phyloP scores from a whole-genome alignment of 164 flowering plant species.

The Piper longum region DNA sequence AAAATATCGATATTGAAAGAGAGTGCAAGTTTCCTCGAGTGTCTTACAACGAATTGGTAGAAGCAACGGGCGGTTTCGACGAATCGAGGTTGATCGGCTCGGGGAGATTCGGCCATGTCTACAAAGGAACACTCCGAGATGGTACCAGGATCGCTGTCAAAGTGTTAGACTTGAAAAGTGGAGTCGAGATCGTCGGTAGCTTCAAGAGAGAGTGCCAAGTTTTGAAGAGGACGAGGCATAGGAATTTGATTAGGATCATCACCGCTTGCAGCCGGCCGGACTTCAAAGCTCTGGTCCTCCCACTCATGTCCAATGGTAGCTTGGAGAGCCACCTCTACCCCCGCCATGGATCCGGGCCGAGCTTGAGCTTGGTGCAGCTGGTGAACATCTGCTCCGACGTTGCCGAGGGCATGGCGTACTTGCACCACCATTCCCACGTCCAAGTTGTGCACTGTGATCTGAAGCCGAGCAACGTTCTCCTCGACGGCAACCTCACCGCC shows the following conservation, averaged over 20 bases:
- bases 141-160: conserved; percentile 66
- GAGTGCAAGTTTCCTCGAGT: conserved; percentile 48
- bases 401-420: conserved; percentile 75
- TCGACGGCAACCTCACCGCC: conserved; percentile 67
- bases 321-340: conserved; percentile 65
- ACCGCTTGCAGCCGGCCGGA: conserved; percentile 70
- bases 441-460: conserved; percentile 76
- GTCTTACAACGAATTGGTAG: conserved; percentile 46
- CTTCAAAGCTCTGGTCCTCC: conserved; percentile 79
- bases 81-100: conserved; percentile 59
- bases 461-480: conserved; percentile 82
- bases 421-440: conserved; percentile 70
- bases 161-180: conserved; percentile 36
- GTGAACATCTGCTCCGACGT: conserved; percentile 68
- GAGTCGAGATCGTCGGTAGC: conserved; percentile 31
- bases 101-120: conserved; percentile 77
- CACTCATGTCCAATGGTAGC: conserved; percentile 85
- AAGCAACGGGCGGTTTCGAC: conserved; percentile 71
- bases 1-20: conserved; percentile 21
- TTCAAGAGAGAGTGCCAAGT: conserved; percentile 83
- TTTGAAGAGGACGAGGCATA: conserved; percentile 55
- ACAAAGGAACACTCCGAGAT: conserved; percentile 56
- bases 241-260: conserved; percentile 72
- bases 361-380: conserved; percentile 43
- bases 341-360: conserved; percentile 10